Evolutionary conservation across 2,329 filamentous ascomycete genomes (phyloP).

Genomic region (Penicillium psychrosexuale): DNA sequence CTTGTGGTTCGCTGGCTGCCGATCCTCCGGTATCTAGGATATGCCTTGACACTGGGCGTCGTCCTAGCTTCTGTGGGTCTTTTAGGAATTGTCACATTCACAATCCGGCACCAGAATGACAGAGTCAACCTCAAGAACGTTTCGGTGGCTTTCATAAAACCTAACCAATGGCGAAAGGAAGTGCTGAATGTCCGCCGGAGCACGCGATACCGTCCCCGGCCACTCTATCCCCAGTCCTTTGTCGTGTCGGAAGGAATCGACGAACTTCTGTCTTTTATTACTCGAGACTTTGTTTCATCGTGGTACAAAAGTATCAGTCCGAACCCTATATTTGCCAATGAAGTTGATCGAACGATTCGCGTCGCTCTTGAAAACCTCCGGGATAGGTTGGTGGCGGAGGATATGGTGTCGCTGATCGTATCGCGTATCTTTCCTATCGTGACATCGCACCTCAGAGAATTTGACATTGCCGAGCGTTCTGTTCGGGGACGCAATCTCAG

Average conservation of each 20-base stretch:
- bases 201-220: conserved; percentile 63
- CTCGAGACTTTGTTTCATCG: conserved; percentile 78
- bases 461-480: conserved; percentile 81
- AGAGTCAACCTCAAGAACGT: conserved; percentile 44
- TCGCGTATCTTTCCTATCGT: conserved; percentile 81
- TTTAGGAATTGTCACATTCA: conserved; percentile 60
- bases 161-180: conserved; percentile 67
- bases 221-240: conserved; percentile 72
- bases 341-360: conserved; percentile 79
- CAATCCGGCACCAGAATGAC: conserved; percentile 42
- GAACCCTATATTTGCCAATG: conserved; percentile 75
- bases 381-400: conserved; percentile 69
- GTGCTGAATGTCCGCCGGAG: conserved; percentile 62
- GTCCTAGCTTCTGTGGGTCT: conserved; percentile 54
- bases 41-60: conserved; percentile 74
- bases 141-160: conserved; percentile 58
- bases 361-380: conserved; percentile 67
- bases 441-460: conserved; percentile 83
- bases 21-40: conserved; percentile 75
- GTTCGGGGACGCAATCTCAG: conserved; percentile 86
- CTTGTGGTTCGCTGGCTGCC: conserved; percentile 80
- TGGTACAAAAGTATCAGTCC: conserved; percentile 89
- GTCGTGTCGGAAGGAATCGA: conserved; percentile 78
- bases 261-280: conserved; percentile 69
- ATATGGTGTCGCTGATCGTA: conserved; percentile 79